Base-by-base conservation (phyloP, 169 alveolate genomes). In the Fabrea salina region DNA sequence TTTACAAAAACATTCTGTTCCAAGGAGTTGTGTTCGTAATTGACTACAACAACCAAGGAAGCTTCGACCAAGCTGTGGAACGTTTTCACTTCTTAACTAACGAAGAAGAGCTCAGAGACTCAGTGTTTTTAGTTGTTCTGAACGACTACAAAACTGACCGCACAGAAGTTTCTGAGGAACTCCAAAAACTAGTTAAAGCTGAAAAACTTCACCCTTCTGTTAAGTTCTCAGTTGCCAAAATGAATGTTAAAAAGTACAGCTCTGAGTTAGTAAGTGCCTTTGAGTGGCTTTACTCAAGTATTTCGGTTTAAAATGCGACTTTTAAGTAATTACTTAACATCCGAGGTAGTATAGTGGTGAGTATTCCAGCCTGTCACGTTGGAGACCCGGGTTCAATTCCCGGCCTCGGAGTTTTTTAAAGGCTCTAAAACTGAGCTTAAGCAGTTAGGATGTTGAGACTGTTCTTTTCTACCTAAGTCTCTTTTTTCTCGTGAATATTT, bases 61-160 rank as follows among this genome's bases (percentile, higher is more conserved):
- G 39, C 0, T 25, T 51, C 54, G 64, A 50, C 11, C 19, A 74
- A 53, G 51, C 81, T n/a, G 8, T 37, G 7, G 30, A 54, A 74
- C 53, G 54, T 22, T 35, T 74, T 6, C 81, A 74, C 40, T 35
- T n/a, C 5, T 37, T 74, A n/a, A 22, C 40, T 11, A 51, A 54
- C 39, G 81, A 74, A 39, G 81, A 74, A 54, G 81, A 74, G 40
- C 71, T 74, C 7, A 49, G 81, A 30, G 71, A 74, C 54, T 47
- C 71, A 13, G 35, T 43, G 11, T 74, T 74, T 53, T 43, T 74
- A 74, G 72, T 74, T n/a, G 13, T 74, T n/a, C 37, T 74, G 33
- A 74, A 74, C 11, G 30, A 30, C 5, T 39, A 64, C 35, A 1
- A 35, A 2, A 40, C 49, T 35, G 41, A 64, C 35, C 27, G 41